phyloP scores from a whole-genome alignment of 768 basidiomycete genomes.

The Cyclocybe cylindracea region DNA sequence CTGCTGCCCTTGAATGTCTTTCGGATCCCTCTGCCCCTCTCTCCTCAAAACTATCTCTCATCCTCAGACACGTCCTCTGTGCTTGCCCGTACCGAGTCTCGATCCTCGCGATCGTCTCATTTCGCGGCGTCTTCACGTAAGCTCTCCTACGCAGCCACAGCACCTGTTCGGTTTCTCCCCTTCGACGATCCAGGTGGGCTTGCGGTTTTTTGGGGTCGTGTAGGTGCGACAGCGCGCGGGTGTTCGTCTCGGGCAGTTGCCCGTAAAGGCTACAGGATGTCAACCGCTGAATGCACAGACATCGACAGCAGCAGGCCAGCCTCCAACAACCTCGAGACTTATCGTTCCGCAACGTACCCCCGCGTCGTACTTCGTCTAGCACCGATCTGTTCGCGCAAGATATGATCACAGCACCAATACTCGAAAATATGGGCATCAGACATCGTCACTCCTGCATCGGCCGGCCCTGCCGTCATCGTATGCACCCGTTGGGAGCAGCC shows the following conservation, averaged over 20 bases:
- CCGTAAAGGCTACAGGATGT: conserved; percentile 74
- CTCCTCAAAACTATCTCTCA: conserved; percentile 2
- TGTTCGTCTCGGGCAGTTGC: conserved; percentile 44
- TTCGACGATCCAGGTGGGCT: conserved; percentile 69
- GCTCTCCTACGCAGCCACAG: conserved; percentile 51
- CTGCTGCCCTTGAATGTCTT: conserved; percentile 32
- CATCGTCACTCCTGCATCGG: conserved; percentile 28
- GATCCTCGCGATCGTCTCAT: conserved; percentile 36
- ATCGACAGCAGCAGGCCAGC: conserved; percentile 87
- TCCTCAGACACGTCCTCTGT: conserved; percentile 1
- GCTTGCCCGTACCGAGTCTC: background rate
- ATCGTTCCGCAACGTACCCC: conserved; percentile 65
- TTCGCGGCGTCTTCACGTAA: conserved; percentile 46
- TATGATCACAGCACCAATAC: conserved; percentile 21
- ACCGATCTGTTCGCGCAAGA: conserved; percentile 2
- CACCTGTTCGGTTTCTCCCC: conserved; percentile 51
- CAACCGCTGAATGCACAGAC: conserved; percentile 76
- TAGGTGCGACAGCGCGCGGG: conserved; percentile 9
- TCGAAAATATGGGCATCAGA: conserved; percentile 36
- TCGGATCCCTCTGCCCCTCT: conserved; percentile 25
- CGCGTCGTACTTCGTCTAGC: conserved; percentile 55
- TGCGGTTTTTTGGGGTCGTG: background rate
- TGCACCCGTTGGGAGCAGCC: conserved; percentile 24
- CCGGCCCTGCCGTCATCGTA: conserved; percentile 34
- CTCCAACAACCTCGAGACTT: conserved; percentile 70